These are phyloP conservation scores for Trametes pubescens DNA, from an alignment of 1,284 basidiomycete genomes.

Conservation along the genomic window DNA sequence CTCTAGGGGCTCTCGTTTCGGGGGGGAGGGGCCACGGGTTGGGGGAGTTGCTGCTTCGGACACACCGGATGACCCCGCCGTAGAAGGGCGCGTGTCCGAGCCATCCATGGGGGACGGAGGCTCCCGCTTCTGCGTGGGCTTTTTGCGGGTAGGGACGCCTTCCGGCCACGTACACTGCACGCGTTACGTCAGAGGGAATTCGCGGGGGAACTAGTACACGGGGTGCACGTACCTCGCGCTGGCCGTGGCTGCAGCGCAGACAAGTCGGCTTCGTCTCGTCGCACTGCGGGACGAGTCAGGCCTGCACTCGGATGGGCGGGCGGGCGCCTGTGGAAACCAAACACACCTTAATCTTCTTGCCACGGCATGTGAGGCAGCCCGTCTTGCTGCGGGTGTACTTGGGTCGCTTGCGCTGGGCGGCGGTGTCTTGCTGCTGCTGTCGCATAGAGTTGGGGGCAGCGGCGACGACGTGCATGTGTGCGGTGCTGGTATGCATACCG, in stretches of 20 bases:
- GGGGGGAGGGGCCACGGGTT: slow-evolving; percentile 67
- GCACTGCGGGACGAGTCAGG: slow-evolving; percentile 57
- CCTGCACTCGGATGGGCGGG: slow-evolving; percentile 14
- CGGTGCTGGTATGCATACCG: slow-evolving; percentile 46
- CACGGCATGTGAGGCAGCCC: slow-evolving; percentile 83
- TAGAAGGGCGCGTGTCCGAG: slow-evolving; percentile 64
- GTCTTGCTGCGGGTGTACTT: slow-evolving; percentile 90
- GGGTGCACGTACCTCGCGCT: slow-evolving; percentile 67
- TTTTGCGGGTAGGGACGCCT: slow-evolving; percentile 68
- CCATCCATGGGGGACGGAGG: slow-evolving; percentile 48
- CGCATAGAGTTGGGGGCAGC: slow-evolving; percentile 49
- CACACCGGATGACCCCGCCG: slow-evolving; percentile 66
- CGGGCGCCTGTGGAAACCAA: slow-evolving; percentile 24
- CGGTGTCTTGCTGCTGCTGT: slow-evolving; percentile 47
- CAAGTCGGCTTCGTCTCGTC: slow-evolving; percentile 85
- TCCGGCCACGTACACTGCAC: slow-evolving; percentile 84
- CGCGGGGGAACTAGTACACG: slow-evolving; percentile 17
- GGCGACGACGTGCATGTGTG: slow-evolving; percentile 55
- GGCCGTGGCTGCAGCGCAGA: slow-evolving; percentile 80
- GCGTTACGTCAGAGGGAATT: slow-evolving; percentile 31
- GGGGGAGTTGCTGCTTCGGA: slow-evolving; percentile 72
- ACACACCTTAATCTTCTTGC: slow-evolving; percentile 86
- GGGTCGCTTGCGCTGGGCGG: slow-evolving; percentile 74
- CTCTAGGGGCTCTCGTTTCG: slow-evolving; percentile 58
- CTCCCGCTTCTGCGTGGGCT: slow-evolving; percentile 51